Base-by-base conservation (phyloP, 177 flowering plant genomes). In the Vitis hybrid region DNA sequence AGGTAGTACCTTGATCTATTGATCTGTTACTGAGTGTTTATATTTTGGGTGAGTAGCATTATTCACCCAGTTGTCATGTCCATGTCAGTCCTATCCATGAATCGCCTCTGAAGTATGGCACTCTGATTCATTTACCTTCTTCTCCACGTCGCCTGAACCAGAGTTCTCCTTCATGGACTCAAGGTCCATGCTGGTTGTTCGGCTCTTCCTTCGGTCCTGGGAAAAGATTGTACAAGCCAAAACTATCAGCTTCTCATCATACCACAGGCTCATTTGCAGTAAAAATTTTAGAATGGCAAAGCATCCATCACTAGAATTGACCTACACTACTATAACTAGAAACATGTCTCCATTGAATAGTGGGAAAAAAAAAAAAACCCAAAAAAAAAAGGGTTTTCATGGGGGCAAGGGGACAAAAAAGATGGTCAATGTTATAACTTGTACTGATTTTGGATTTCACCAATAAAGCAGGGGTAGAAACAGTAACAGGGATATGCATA, bases 121-220 rank as follows among this genome's bases (percentile, higher is more conserved):
- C 75, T 81, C 81, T 7, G 76, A 16, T 73, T 70, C 74, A 26
- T 50, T 84, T 34, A 49, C 70, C 66, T 71, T 76, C 73, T 57
- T 77, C 53, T 81, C 90, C 51, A 70, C 49, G 39, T 82, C 87
- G 64, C 73, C 71, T 57, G 85, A 74, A 52, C 73, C 76, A 51
- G 73, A 67, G 66, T 52, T 73, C 49, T 87, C 88, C 71, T 79
- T 86, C 77, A 78, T 57, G 56, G 88, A 77, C 53, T 87, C 90
- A 58, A 84, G 80, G 26, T 93, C 98, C 87, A 89, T 82, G 83
- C 94, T 93, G 13, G 81, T 75, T 29, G 93, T 82, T 3, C 90
- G 91, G 80, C 86, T 89, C 81, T 77, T 87, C 74, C 90, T 87
- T 6, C 90, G 83, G 68, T 88, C 92, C 94, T 88, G 86, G 75